Percentiles rank a stretch among this genome's conserved stretches.
Evolutionary conservation across 176 grass and related monocot genomes (phyloP).

Genomic region (Avena eriantha): DNA sequence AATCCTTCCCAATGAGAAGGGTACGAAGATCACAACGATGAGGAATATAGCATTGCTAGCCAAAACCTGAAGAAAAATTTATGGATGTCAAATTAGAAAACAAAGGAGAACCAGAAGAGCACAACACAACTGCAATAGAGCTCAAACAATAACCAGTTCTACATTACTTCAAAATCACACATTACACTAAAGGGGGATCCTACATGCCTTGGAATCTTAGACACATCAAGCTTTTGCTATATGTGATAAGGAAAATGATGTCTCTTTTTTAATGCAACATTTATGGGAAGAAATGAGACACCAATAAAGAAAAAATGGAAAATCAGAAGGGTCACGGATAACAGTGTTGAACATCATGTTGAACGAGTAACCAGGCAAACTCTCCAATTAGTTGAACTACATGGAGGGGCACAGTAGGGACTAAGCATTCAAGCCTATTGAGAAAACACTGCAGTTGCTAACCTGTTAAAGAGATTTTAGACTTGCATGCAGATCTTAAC

Average conservation of each 20-base stretch:
- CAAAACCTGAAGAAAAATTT: slow-evolving; percentile 69
- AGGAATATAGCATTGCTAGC: slow-evolving; percentile 99
- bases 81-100: slow-evolving; percentile 16
- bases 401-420: background rate
- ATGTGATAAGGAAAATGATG: background rate
- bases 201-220: slow-evolving; percentile 29
- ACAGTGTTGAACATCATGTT: background rate
- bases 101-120: background rate
- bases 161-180: background rate
- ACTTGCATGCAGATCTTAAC: background rate
- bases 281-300: background rate
- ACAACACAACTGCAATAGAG: background rate
- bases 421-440: background rate
- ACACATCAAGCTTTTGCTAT: background rate
- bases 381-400: background rate
- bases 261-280: background rate
- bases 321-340: background rate
- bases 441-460: background rate
- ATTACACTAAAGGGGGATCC: background rate
- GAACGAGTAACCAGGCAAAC: background rate
- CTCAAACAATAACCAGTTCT: background rate
- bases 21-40: slow-evolving; percentile 91
- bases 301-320: background rate
- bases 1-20: slow-evolving; percentile 96
- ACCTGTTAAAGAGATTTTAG: background rate